A percentile compares a stretch with the other conserved stretches of the same genome.
phyloP scores from a whole-genome alignment of 192 early-diverging fungal species.

The Lobosporangium transversale region DNA sequence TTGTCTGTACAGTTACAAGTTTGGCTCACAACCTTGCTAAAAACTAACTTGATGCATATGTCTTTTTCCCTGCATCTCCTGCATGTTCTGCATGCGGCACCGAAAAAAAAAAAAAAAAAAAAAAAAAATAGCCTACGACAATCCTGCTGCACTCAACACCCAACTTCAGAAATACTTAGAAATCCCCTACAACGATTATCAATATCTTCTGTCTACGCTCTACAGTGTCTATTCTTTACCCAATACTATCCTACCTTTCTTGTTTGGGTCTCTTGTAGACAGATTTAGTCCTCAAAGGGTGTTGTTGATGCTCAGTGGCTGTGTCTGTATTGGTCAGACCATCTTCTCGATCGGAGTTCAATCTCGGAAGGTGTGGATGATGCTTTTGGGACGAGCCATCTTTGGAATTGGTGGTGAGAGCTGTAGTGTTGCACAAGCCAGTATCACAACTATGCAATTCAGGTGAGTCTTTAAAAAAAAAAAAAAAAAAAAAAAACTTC shows the following conservation, averaged over 20 bases:
- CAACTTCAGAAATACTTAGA: slow-evolving; percentile 54
- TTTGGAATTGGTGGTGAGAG: slow-evolving; percentile 74
- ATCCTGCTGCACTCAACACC: slow-evolving; percentile 48
- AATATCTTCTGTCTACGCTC: slow-evolving; percentile 56
- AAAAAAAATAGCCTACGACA: slow-evolving; percentile 44
- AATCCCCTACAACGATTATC: slow-evolving; percentile 51
- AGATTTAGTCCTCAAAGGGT: slow-evolving; percentile 58
- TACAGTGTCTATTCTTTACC: slow-evolving; percentile 56
- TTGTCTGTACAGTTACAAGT: background rate
- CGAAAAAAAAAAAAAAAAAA: too few species aligned
- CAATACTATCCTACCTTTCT: slow-evolving; percentile 54
- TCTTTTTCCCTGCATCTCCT: too few species aligned
- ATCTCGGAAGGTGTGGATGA: slow-evolving; percentile 54
- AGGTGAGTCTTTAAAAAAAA: slow-evolving; percentile 7
- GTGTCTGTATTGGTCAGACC: slow-evolving; percentile 69
- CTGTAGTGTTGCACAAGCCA: slow-evolving; percentile 68
- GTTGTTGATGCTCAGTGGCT: slow-evolving; percentile 57
- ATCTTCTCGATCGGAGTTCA: slow-evolving; percentile 70
- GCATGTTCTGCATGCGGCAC: too few species aligned
- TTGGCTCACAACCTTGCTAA: background rate
- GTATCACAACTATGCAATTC: slow-evolving; percentile 68
- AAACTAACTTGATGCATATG: too few species aligned
- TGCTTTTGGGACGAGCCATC: slow-evolving; percentile 66
- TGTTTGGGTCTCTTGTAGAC: slow-evolving; percentile 65
- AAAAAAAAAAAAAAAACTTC: background rate